Percentiles rank a stretch among this genome's conserved stretches.
Evolutionary conservation across 176 grass and related monocot genomes (phyloP).

Genomic region (Oryza meyeriana): DNA sequence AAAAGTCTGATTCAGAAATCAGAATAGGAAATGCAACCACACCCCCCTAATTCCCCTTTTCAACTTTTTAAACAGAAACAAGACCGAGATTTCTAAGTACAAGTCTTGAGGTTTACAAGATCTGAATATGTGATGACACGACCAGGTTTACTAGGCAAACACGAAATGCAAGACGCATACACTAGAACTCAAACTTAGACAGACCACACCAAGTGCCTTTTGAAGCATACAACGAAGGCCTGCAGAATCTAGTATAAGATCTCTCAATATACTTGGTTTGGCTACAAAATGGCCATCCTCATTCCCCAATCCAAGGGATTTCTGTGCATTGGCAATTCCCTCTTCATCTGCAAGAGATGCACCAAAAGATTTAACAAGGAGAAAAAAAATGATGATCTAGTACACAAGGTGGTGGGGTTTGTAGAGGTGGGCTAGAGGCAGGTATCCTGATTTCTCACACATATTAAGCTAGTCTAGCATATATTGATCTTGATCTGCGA

Average conservation of each 20-base stretch:
- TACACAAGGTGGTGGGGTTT: background rate
- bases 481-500: slow-evolving; percentile 5
- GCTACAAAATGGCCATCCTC: slow-evolving; percentile 37
- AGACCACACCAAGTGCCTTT: background rate
- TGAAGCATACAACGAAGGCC: background rate
- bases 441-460: background rate
- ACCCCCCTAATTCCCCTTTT: background rate
- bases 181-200: slow-evolving; percentile 11
- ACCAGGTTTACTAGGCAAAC: slow-evolving; percentile 23
- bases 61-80: background rate
- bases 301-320: slow-evolving; percentile 69
- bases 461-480: background rate
- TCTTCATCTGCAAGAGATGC: slow-evolving; percentile 62
- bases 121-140: background rate
- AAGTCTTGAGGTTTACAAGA: background rate
- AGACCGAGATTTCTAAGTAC: background rate
- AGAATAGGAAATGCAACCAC: background rate
- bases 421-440: background rate
- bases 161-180: slow-evolving; percentile 11
- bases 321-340: slow-evolving; percentile 87
- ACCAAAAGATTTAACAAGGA: slow-evolving; percentile 15
- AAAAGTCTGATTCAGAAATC: background rate
- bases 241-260: background rate
- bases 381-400: background rate
- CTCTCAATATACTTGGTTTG: background rate